A percentile compares a stretch with the other conserved stretches of the same genome.
These are phyloP conservation scores for Ailanthus altissimus DNA, from an alignment of 345 rosid genomes.

Conservation along the genomic window DNA sequence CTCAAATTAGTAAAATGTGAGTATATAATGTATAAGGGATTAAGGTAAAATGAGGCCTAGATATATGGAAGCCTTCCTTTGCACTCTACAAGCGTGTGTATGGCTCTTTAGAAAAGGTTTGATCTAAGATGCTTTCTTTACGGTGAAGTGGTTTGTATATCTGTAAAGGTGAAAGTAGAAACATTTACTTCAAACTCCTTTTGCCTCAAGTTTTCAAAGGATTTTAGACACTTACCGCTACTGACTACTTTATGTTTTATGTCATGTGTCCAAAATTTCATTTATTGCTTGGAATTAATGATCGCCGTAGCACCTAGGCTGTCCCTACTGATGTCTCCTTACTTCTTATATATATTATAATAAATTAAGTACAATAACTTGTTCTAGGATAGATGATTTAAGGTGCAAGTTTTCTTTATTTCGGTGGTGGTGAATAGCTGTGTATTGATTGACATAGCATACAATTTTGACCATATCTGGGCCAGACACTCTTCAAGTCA, in stretches of 20 bases:
- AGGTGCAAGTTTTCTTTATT: slow-evolving; percentile 12
- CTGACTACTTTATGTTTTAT: no score
- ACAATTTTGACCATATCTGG: slow-evolving; percentile 1
- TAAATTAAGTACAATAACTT: no score
- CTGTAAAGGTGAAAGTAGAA: slow-evolving; percentile 27
- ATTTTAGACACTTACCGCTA: not conserved
- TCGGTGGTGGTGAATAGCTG: slow-evolving; percentile 14
- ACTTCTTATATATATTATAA: not conserved
- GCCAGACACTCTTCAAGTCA: not conserved
- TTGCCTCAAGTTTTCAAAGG: not conserved
- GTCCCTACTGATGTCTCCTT: not conserved
- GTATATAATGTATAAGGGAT: not conserved
- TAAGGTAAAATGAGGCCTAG: not conserved
- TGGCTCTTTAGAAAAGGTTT: slow-evolving; percentile 31
- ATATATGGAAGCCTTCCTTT: not conserved
- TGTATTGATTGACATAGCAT: not conserved
- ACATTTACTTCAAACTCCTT: slow-evolving; percentile 5
- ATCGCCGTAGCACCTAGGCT: not conserved
- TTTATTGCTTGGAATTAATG: not conserved
- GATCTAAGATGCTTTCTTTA: slow-evolving; percentile 34
- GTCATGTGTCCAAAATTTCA: not conserved
- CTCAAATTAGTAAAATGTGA: not conserved
- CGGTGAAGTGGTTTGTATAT: slow-evolving; percentile 14
- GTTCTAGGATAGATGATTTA: no score
- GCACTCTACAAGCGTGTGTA: slow-evolving; percentile 26